Base-by-base conservation (phyloP, 257 asterid species). In the Parsonsia alboflavescens region DNA sequence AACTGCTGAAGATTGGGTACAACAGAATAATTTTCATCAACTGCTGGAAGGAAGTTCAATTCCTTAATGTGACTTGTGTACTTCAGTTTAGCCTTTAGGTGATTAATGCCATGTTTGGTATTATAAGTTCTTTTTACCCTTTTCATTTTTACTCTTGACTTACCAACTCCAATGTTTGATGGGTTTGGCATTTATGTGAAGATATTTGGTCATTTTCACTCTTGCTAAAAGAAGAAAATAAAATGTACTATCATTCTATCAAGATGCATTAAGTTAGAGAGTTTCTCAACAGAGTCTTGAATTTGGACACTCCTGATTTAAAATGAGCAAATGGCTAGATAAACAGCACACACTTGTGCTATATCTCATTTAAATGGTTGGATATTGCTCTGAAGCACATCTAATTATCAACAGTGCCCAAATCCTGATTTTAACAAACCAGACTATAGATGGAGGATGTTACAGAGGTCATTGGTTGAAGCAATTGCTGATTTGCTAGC, bases 381-480 rank as follows among this genome's bases (percentile, higher is more conserved):
- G 46, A 33, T 48, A 7, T 49, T 79, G 71, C 73, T 15, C 80
- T 54, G 26, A 77, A 69, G 70, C 68, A 69, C 71, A 48, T 17
- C 30, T 78, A 45, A 30, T 78, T 62, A 19, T 77, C 53, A 59
- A 80, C 91, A 94, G 99, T 94, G 99, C 79, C 98, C 98, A 13
- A 94, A 94, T 85, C 98, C 98, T 15, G 97, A 94, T 83, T 94
- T 94, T 86, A 90, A 90, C 87, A 89, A 81, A 74, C 88, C 96
- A 79, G 92, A 86, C 71, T 76, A 89, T 68, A 88, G 97, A 30
- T 90, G 97, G 97, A 85, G 96, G 78, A 90, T 92, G 97, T 75
- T 92, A 83, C 99, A 83, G 73, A 86, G 89, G 81, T 85, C 97
- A 77, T 84, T 94, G 82, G 89, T 92, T 68, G 96, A 92, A 90